Base-by-base conservation (phyloP, 371 early-diverging fungal genomes). In the Rhizomucor pusillus region DNA sequence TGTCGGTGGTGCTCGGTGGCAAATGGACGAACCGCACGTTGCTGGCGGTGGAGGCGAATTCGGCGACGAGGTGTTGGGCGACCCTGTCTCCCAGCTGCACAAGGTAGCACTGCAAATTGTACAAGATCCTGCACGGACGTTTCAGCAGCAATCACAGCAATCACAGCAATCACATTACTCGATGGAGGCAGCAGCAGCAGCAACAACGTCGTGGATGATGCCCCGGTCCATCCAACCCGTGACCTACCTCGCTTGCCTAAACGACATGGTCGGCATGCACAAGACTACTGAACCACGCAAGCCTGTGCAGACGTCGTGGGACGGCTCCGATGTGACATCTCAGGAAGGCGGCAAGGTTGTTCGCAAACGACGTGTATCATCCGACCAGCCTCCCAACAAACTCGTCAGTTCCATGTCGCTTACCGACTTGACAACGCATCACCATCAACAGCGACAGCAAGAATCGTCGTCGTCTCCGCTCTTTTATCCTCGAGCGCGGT, bases 1-100 rank as follows among this genome's bases (percentile, higher is more conserved):
- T 0, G 64, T 79, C 7, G 90, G 85, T 12, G 84, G 74, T 14
- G 62, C 62, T 18, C 52, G 65, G 0, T 45, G 52, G 16, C 35
- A 34, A 5, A 37, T 40, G 35, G 59, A 58, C 22, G 52, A 47
- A 4, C 56, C 40, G 12, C 47, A n/a, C 4, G 35, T 40, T 6
- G 19, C 47, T n/a, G 45, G 23, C 5, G 60, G 51, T 20, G 69
- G 68, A 13, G 66, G 73, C 5, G 69, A 73, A 47, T 62, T 46
- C 49, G 63, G 75, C 40, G 66, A 79, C 49, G 79, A 79, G 44
- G 60, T 62, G 0, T 56, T 75, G 1, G 79, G 79, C 23, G 79
- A 78, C 60, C 91, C 94, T 1, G 89, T 95, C 0, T 90, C 90
- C 14, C 94, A 93, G 65, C 74, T 95, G 41, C 94, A 95, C 75